Evolutionary conservation across 2,329 filamentous ascomycete genomes (phyloP).

Genomic region (Pseudocercospora macadamiae): DNA sequence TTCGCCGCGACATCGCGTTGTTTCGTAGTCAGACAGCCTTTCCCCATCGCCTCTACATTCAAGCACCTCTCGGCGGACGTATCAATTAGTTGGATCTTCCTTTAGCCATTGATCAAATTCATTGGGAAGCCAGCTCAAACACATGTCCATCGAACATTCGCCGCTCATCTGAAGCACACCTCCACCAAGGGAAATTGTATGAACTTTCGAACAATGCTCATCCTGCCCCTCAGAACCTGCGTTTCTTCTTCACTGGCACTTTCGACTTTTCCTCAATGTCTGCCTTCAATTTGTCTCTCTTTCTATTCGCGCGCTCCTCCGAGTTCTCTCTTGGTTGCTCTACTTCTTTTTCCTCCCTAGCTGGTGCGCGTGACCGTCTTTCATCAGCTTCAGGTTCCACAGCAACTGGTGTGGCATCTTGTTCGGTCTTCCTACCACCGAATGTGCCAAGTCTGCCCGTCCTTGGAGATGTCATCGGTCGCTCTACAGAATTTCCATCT

Average conservation of each 20-base stretch:
- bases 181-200: not conserved
- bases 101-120: no score
- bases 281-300: conserved; percentile 59
- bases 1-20: no score
- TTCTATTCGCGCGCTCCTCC: conserved; percentile 58
- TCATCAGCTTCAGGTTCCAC: not conserved
- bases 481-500: not conserved
- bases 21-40: no score
- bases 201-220: no score
- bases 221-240: conserved; percentile 54
- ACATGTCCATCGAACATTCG: not conserved
- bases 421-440: conserved; percentile 8
- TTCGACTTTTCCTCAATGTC: conserved; percentile 56
- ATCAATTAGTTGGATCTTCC: no score
- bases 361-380: not conserved
- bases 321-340: conserved; percentile 43
- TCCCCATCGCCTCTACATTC: no score
- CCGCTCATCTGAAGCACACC: not conserved
- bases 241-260: conserved; percentile 59
- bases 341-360: not conserved
- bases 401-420: not conserved
- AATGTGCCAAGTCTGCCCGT: conserved; percentile 12
- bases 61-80: no score
- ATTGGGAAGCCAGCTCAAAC: no score
- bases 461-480: not conserved